Conservation (phyloP, 1,139 yeast genomes). For the Magnusiomyces sp. region DNA sequence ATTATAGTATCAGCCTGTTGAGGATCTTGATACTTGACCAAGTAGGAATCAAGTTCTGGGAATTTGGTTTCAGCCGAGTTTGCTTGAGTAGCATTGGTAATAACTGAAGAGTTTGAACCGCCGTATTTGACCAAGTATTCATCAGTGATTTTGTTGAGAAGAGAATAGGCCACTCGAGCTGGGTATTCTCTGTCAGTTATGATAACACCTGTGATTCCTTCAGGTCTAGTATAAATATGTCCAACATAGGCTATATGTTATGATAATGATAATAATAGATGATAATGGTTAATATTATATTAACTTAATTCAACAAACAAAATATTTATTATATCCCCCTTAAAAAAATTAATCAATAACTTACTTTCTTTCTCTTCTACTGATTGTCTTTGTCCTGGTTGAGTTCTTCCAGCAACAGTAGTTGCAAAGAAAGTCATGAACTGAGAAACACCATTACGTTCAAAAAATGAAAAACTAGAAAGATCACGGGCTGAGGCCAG, state of each 20-base stretch:
- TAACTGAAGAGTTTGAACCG: slow-evolving; percentile 48
- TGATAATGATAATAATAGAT: background rate
- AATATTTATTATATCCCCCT: too few relatives aligned
- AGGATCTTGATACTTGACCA: slow-evolving; percentile 90
- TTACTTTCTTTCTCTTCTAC: slow-evolving; percentile 71
- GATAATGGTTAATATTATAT: too few relatives aligned
- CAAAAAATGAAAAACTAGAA: slow-evolving; percentile 80
- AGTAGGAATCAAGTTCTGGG: slow-evolving; percentile 58
- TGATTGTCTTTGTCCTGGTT: slow-evolving; percentile 85
- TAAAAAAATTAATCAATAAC: slow-evolving; percentile 9
- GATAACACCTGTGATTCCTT: slow-evolving; percentile 88
- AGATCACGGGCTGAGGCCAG: slow-evolving; percentile 76
- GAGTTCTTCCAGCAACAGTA: slow-evolving; percentile 84
- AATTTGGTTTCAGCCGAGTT: slow-evolving; percentile 31
- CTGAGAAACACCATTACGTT: slow-evolving; percentile 52
- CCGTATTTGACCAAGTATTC: slow-evolving; percentile 73
- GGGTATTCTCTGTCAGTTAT: slow-evolving; percentile 95
- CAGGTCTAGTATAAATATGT: slow-evolving; percentile 83
- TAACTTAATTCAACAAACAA: too few relatives aligned
- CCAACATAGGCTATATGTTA: slow-evolving; percentile 54
- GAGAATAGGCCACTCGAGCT: slow-evolving; percentile 91
- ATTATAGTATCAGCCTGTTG: slow-evolving; percentile 92
- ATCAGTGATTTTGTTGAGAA: slow-evolving; percentile 82
- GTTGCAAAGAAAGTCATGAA: slow-evolving; percentile 92
- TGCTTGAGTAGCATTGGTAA: slow-evolving; percentile 52